A percentile compares a stretch with the other conserved stretches of the same genome.
Evolutionary conservation across 192 early-diverging fungal species (phyloP).

Genomic region (Chytriomyces hyalinus): DNA sequence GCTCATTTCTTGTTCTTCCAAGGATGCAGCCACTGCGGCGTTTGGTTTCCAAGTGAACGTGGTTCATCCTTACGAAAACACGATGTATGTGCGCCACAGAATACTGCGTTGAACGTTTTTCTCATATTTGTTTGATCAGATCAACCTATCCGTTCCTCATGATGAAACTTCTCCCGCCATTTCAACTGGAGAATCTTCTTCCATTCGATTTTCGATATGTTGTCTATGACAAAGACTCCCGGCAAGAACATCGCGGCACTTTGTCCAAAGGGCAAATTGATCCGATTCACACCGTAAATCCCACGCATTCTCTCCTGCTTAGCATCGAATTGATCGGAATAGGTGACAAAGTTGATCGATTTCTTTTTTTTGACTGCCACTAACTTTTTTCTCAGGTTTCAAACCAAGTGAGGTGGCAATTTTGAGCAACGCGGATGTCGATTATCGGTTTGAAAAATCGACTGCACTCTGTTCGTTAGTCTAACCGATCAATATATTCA

Average conservation of each 20-base stretch:
- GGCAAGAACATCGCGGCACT: conserved; percentile 69
- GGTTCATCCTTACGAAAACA: conserved; percentile 29
- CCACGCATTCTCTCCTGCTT: conserved; percentile 78
- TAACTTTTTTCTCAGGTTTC: conserved; percentile 52
- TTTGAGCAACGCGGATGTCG: conserved; percentile 79
- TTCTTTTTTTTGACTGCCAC: neutral
- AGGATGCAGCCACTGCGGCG: conserved; percentile 56
- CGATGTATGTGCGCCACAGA: conserved; percentile 25
- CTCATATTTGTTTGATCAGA: neutral
- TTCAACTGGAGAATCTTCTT: conserved; percentile 92
- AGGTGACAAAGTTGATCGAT: conserved; percentile 41
- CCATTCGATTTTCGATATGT: conserved; percentile 84
- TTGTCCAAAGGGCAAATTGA: conserved; percentile 73
- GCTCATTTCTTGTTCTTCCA: conserved; percentile 60
- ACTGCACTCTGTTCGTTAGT: neutral
- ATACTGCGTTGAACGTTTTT: no score
- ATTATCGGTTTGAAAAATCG: conserved; percentile 61
- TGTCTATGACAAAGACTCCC: conserved; percentile 73
- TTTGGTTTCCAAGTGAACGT: conserved; percentile 76
- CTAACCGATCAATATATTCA: neutral
- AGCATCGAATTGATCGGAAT: conserved; percentile 77
- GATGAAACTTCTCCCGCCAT: conserved; percentile 63
- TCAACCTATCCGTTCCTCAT: conserved; percentile 52
- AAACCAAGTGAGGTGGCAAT: conserved; percentile 80
- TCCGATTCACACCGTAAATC: conserved; percentile 84